Evolutionary conservation across 768 basidiomycete genomes (phyloP).

Genomic region (Plicaturopsis crispa): DNA sequence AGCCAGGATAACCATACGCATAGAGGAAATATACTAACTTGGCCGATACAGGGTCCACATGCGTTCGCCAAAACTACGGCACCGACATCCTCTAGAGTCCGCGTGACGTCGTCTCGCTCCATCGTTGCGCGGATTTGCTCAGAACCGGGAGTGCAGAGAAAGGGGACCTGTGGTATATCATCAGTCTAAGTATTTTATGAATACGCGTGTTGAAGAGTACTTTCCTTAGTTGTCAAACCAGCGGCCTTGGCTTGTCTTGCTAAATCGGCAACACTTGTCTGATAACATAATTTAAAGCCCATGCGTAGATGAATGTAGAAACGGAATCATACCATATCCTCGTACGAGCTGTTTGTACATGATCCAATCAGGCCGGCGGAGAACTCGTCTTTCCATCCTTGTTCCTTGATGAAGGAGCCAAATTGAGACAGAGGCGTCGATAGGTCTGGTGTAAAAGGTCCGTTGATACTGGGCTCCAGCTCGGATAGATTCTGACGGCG

Average conservation of each 20-base stretch:
- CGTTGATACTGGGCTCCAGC: slow-evolving; percentile 89
- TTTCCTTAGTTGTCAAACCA: slow-evolving; percentile 70
- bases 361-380: slow-evolving; percentile 92
- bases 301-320: background rate
- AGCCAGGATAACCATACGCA: slow-evolving; percentile 1
- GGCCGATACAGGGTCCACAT: slow-evolving; percentile 98
- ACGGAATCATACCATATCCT: slow-evolving; percentile 73
- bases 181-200: no score
- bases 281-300: slow-evolving; percentile 6
- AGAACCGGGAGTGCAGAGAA: slow-evolving; percentile 84
- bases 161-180: slow-evolving; percentile 71
- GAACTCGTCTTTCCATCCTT: slow-evolving; percentile 91
- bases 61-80: slow-evolving; percentile 94
- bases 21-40: slow-evolving; percentile 42
- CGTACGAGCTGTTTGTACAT: slow-evolving; percentile 99
- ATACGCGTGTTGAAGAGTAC: slow-evolving; percentile 13
- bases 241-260: slow-evolving; percentile 83
- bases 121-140: slow-evolving; percentile 98
- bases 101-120: slow-evolving; percentile 86
- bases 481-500: slow-evolving; percentile 68
- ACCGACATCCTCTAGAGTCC: slow-evolving; percentile 79
- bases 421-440: slow-evolving; percentile 93
- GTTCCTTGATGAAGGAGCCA: slow-evolving; percentile 65
- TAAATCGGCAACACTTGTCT: slow-evolving; percentile 90
- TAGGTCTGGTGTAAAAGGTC: slow-evolving; percentile 96